Conservation (phyloP, 2,329 filamentous ascomycete species). For the Xylaria sp. region DNA sequence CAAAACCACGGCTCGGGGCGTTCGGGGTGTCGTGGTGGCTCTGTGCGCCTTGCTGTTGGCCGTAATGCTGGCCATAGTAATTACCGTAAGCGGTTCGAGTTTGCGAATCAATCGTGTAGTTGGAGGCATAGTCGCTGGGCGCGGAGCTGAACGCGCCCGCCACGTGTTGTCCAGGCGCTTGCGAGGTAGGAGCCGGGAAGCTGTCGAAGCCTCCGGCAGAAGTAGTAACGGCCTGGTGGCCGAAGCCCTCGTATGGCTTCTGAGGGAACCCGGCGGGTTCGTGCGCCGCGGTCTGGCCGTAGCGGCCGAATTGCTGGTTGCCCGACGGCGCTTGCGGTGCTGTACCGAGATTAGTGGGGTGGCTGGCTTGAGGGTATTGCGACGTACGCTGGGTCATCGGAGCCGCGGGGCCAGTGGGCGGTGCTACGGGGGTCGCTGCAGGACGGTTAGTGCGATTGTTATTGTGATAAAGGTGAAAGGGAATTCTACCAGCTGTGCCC, state of each 20-base stretch:
- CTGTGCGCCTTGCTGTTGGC: constrained; percentile 57
- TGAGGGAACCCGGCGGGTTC: constrained; percentile 65
- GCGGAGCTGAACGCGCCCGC: constrained; percentile 73
- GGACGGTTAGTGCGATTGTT: constrained; percentile 24
- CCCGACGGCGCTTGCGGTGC: constrained; percentile 58
- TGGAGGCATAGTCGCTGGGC: constrained; percentile 79
- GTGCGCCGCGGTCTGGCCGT: constrained; percentile 62
- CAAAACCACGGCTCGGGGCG: constrained; percentile 75
- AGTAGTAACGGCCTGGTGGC: constrained; percentile 62
- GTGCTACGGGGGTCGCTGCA: constrained; percentile 34
- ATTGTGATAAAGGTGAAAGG: constrained; percentile 7
- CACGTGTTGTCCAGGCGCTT: constrained; percentile 59
- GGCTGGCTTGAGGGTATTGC: constrained; percentile 35
- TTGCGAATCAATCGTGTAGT: constrained; percentile 78
- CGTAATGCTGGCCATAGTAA: constrained; percentile 68
- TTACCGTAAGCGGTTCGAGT: constrained; percentile 77
- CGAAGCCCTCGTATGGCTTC: constrained; percentile 88
- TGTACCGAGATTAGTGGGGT: constrained; percentile 41
- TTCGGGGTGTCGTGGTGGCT: constrained; percentile 74
- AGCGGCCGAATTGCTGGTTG: constrained; percentile 71
- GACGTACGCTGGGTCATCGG: constrained; percentile 35
- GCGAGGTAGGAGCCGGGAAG: constrained; percentile 60
- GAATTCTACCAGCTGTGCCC: constrained; percentile 36
- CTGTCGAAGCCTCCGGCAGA: constrained; percentile 57
- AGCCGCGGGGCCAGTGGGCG: constrained; percentile 33